Percentiles rank a stretch among this genome's conserved stretches.
phyloP scores from a whole-genome alignment of 495 filamentous ascomycete genomes.

The Penicillium alfredii region DNA sequence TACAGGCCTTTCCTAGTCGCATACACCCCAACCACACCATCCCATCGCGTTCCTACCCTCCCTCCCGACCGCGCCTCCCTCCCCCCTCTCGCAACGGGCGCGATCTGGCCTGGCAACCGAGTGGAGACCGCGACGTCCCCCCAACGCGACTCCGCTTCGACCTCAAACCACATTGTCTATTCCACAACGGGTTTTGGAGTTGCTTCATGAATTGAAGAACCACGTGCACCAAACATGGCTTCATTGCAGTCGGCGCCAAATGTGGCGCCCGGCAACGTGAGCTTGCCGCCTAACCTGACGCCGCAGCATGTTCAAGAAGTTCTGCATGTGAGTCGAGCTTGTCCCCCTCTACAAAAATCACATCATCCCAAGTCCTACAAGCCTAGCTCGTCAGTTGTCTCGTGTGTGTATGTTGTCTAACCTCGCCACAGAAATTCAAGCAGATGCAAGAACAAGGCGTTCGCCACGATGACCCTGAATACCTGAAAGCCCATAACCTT shows the following conservation, averaged over 20 bases:
- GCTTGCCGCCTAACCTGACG: slow-evolving; percentile 50
- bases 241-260: slow-evolving; percentile 66
- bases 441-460: slow-evolving; percentile 75
- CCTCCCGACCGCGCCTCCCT: slow-evolving; percentile 4
- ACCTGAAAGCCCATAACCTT: slow-evolving; percentile 63
- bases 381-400: too few relatives aligned
- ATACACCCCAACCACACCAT: slow-evolving; percentile 18
- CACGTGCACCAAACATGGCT: slow-evolving; percentile 55
- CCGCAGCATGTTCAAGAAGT: slow-evolving; percentile 58
- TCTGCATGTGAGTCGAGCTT: slow-evolving; percentile 44
- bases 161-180: too few relatives aligned
- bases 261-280: slow-evolving; percentile 54
- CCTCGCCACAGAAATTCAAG: slow-evolving; percentile 60
- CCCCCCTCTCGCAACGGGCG: slow-evolving; percentile 11
- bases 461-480: slow-evolving; percentile 70
- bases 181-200: too few relatives aligned
- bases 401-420: slow-evolving; percentile 27
- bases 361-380: too few relatives aligned
- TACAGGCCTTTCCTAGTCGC: slow-evolving; percentile 24
- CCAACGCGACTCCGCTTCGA: slow-evolving; percentile 6
- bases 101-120: slow-evolving; percentile 17
- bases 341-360: background rate
- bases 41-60: slow-evolving; percentile 9
- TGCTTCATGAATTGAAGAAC: slow-evolving; percentile 31
- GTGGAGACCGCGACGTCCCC: slow-evolving; percentile 17